Evolutionary conservation across 768 basidiomycete genomes (phyloP), one percentile per base, ranked within the genome.

Genomic region (Sporobolomyces pararoseus): DNA sequence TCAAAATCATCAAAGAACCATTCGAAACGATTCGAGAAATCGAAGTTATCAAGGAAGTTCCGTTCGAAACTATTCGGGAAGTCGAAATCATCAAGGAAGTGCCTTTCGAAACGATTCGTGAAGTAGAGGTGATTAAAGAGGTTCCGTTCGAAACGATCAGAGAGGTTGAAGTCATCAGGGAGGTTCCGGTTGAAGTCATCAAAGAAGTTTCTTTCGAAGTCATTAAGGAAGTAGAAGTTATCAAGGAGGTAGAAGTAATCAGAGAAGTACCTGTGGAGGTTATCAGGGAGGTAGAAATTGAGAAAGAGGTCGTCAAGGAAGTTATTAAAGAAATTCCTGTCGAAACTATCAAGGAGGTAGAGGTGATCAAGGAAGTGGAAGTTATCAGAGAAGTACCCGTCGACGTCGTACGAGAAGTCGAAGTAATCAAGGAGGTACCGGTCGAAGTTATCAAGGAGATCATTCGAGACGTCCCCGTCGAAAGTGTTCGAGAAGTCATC

Each of bases 121-220:
- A 65, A 31, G 53, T 73, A 16, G 58, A 59, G 42, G 31, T 32
- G 13, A 46, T 59, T 42, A 59, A 46, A 27, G 58, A 59, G 27
- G 58, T 59, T 3, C 58, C 58, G 39, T n/a, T 55, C 42, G 29
- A 42, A 23, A 54, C 44, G 6, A 50, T 65, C 46, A n/a, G 47
- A 80, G 79, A 50, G 77, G 90, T 55, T n/a, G 65, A 66, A 34
- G 66, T 67, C 4, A 42, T 58, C 55, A 70, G 62, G 66, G 70
- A 75, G 39, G 75, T 66, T 14, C 39, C 39, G 39, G 9, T 42
- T 12, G 74, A 77, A 59, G 50, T 25, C 35, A 67, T 75, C 35
- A 32, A 39, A 5, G 65, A 66, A 47, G 55, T 65, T 7, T 25
- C 44, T 31, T 81, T 76, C 63, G 78, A 78, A 61, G 75, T 74